Percentiles rank a stretch among this genome's conserved stretches.
Evolutionary conservation across 1,284 basidiomycete species (phyloP).

Genomic region (Ustilago nuda): DNA sequence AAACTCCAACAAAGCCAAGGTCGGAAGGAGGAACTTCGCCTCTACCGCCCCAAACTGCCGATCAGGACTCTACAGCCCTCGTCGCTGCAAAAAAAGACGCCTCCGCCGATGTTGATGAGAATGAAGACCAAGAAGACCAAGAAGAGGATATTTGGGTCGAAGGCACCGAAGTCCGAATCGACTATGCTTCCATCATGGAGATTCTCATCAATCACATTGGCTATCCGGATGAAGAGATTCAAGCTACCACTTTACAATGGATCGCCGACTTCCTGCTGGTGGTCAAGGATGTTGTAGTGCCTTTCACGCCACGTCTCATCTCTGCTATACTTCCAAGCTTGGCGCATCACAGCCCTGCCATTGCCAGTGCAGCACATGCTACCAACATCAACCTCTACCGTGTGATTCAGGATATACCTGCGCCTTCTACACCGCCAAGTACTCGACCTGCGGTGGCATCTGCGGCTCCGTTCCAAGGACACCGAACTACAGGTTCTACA

Average conservation of each 20-base stretch:
- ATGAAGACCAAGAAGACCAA: slow-evolving; percentile 68
- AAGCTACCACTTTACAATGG: slow-evolving; percentile 79
- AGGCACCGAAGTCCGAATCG: slow-evolving; percentile 90
- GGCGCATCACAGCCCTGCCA: slow-evolving; percentile 88
- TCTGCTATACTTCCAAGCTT: slow-evolving; percentile 92
- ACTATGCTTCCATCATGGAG: slow-evolving; percentile 91
- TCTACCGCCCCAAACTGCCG: slow-evolving; percentile 13
- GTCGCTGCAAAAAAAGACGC: slow-evolving; percentile 11
- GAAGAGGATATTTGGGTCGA: slow-evolving; percentile 80
- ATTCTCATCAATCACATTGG: slow-evolving; percentile 91
- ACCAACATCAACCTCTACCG: slow-evolving; percentile 87
- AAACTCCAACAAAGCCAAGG: slow-evolving; percentile 3
- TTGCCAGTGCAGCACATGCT: slow-evolving; percentile 84
- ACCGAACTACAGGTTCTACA: slow-evolving; percentile 18
- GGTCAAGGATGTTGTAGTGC: slow-evolving; percentile 89
- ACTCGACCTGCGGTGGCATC: slow-evolving; percentile 65
- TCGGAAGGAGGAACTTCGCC: slow-evolving; percentile 30
- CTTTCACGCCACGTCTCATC: slow-evolving; percentile 92
- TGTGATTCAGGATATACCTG: slow-evolving; percentile 86
- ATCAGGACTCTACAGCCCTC: slow-evolving; percentile 6
- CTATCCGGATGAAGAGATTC: slow-evolving; percentile 74
- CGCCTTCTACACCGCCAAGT: slow-evolving; percentile 74
- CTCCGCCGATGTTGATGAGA: slow-evolving; percentile 29
- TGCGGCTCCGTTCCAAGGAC: slow-evolving; percentile 68
- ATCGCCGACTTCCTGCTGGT: slow-evolving; percentile 89